Percentiles rank a stretch among this genome's conserved stretches.
Conservation (phyloP, 208 protist species). For the Acanthamoeba healyi region DNA sequence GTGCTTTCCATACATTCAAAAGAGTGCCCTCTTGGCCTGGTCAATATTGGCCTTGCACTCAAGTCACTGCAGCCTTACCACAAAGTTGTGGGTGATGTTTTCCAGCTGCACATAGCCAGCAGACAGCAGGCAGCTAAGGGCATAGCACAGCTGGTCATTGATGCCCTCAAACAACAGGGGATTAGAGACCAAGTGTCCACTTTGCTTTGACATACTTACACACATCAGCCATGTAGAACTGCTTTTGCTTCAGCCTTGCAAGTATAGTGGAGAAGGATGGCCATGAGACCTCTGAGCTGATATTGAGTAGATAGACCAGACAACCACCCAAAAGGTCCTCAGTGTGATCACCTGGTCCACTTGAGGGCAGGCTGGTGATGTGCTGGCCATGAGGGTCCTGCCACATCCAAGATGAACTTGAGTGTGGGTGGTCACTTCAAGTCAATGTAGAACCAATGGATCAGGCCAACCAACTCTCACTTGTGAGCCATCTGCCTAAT, state of each 20-base stretch:
- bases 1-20: conserved; percentile 15
- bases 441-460: conserved; percentile 5
- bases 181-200: neutral
- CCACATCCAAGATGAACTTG: neutral
- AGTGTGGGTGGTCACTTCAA: conserved; percentile 2
- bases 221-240: neutral
- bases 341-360: neutral
- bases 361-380: neutral
- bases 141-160: neutral
- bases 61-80: neutral
- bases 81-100: neutral
- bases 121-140: conserved; percentile 18
- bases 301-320: conserved; percentile 13
- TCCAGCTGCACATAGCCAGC: conserved; percentile 3
- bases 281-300: neutral
- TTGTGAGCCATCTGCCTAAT: conserved; percentile 1
- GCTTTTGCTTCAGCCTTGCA: conserved; percentile 8
- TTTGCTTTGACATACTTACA: neutral
- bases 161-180: neutral
- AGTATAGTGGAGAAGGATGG: conserved; percentile 12
- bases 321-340: neutral
- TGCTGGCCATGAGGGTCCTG: neutral
- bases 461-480: neutral
- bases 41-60: neutral
- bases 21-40: conserved; percentile 16